Conservation (phyloP, 2,329 filamentous ascomycete genomes). For the Aspergillus versicolor region DNA sequence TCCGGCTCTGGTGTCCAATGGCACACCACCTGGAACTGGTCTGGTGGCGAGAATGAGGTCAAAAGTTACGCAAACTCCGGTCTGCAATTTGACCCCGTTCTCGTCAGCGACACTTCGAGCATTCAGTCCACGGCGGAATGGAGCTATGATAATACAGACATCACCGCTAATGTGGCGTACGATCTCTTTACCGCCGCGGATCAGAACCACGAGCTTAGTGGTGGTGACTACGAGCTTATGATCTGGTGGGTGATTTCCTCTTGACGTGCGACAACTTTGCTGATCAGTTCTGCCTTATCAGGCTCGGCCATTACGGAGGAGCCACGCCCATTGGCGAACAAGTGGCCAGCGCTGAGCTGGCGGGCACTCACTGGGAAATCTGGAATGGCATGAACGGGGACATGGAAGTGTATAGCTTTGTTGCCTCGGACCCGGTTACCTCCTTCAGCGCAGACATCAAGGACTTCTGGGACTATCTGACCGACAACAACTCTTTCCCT, state of each 20-base stretch:
- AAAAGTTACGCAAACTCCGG: slow-evolving; percentile 43
- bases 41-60: slow-evolving; percentile 33
- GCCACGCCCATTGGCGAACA: slow-evolving; percentile 55
- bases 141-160: slow-evolving; percentile 48
- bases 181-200: slow-evolving; percentile 55
- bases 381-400: slow-evolving; percentile 56
- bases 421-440: slow-evolving; percentile 44
- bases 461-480: slow-evolving; percentile 56
- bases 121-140: slow-evolving; percentile 44
- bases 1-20: slow-evolving; percentile 31
- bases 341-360: slow-evolving; percentile 52
- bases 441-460: slow-evolving; percentile 58
- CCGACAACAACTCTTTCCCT: slow-evolving; percentile 46
- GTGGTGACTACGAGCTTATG: slow-evolving; percentile 60
- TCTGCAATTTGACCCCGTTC: slow-evolving; percentile 27
- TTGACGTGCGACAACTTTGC: neutral
- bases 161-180: slow-evolving; percentile 58
- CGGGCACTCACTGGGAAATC: slow-evolving; percentile 53
- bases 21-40: slow-evolving; percentile 45
- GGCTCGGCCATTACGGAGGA: slow-evolving; percentile 50
- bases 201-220: slow-evolving; percentile 38
- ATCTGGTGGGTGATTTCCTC: slow-evolving; percentile 47
- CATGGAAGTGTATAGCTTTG: slow-evolving; percentile 58
- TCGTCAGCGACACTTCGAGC: slow-evolving; percentile 30
- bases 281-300: neutral